These are phyloP conservation scores for Kingdonia uniflora DNA, from an alignment of 164 flowering plant species.

Conservation along the genomic window DNA sequence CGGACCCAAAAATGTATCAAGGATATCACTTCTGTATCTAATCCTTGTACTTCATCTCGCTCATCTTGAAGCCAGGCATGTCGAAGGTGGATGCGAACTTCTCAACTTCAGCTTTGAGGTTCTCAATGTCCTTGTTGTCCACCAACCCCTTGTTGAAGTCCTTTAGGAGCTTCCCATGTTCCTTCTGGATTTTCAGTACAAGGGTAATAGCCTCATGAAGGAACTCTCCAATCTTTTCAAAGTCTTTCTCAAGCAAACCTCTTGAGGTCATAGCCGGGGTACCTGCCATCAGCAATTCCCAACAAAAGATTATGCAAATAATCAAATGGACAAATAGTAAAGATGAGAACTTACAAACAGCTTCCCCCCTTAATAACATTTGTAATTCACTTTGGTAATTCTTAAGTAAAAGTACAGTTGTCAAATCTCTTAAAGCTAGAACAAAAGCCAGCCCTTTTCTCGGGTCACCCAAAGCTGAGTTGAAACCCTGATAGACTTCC, in stretches of 20 bases:
- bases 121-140: conserved; percentile 85
- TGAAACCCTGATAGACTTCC: too few relatives aligned
- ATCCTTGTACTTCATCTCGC: conserved; percentile 93
- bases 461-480: too few relatives aligned
- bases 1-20: too few relatives aligned
- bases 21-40: conserved; percentile 14
- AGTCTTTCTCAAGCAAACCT: conserved; percentile 96
- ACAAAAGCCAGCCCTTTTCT: too few relatives aligned
- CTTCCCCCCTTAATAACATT: too few relatives aligned
- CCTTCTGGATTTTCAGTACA: conserved; percentile 74
- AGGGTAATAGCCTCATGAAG: conserved; percentile 82
- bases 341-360: too few relatives aligned
- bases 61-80: conserved; percentile 89
- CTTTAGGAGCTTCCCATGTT: conserved; percentile 88
- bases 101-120: conserved; percentile 88
- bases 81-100: conserved; percentile 80
- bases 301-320: too few relatives aligned
- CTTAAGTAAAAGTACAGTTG: too few relatives aligned
- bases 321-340: too few relatives aligned
- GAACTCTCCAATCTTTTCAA: conserved; percentile 94
- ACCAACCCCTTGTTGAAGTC: conserved; percentile 98
- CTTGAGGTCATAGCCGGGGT: conserved; percentile 99
- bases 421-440: too few relatives aligned
- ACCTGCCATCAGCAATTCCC: conserved; percentile 31
- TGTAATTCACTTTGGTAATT: too few relatives aligned